Conservation (phyloP, 768 basidiomycete genomes). For the Leccinum fibrillosum region DNA sequence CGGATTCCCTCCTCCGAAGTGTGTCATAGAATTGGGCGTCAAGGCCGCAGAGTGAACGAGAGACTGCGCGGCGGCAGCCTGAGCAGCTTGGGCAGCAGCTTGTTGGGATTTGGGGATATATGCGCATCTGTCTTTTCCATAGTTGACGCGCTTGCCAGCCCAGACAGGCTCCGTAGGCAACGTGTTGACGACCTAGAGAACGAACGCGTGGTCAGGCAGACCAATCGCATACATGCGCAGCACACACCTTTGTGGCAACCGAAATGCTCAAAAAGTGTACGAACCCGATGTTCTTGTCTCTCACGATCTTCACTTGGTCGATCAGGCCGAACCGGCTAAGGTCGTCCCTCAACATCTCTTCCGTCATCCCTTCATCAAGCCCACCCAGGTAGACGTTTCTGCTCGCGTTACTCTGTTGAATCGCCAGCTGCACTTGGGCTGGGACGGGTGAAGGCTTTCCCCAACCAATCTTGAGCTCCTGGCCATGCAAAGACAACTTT, state of each 20-base stretch:
- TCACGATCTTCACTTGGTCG: constrained; percentile 98
- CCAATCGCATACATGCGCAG: neutral
- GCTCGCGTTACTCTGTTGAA: constrained; percentile 88
- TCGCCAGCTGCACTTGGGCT: constrained; percentile 80
- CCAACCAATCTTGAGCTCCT: constrained; percentile 99
- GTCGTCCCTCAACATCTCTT: constrained; percentile 90
- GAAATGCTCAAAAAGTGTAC: constrained; percentile 97
- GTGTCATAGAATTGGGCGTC: constrained; percentile 27
- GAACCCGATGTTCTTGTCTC: constrained; percentile 99
- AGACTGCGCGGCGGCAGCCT: constrained; percentile 80
- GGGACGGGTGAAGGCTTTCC: constrained; percentile 92
- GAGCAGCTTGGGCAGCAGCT: constrained; percentile 82
- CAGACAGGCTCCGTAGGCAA: constrained; percentile 89
- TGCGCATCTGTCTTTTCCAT: constrained; percentile 97
- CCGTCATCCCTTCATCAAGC: constrained; percentile 84
- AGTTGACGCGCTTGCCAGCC: constrained; percentile 96
- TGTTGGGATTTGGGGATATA: constrained; percentile 96
- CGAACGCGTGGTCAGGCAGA: constrained; percentile 1
- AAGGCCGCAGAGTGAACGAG: constrained; percentile 50
- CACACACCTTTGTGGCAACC: constrained; percentile 85
- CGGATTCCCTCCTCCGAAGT: constrained; percentile 30
- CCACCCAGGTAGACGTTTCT: constrained; percentile 97
- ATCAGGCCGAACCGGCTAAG: constrained; percentile 91
- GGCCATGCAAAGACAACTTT: constrained; percentile 88
- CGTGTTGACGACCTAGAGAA: constrained; percentile 80